A percentile compares a stretch with the other conserved stretches of the same genome.
Conservation (phyloP, 2,329 filamentous ascomycete genomes). For the Alternaria longipes region DNA sequence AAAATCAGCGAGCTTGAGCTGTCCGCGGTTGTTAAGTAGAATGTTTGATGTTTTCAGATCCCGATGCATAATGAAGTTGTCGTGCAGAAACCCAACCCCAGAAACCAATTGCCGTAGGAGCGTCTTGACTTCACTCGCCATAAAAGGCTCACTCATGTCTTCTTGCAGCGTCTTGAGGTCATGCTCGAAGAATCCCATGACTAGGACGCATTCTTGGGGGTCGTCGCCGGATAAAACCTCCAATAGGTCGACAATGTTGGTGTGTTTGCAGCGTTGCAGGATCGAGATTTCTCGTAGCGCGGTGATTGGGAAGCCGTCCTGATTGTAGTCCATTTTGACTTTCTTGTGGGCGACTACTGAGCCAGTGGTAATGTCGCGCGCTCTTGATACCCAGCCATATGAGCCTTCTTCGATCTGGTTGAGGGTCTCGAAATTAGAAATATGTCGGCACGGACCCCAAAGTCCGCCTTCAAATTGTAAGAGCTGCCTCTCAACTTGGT, state of each 20-base stretch:
- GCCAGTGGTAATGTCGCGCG: slow-evolving; percentile 75
- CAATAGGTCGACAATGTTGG: slow-evolving; percentile 81
- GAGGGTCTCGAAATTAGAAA: slow-evolving; percentile 88
- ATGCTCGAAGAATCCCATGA: slow-evolving; percentile 98
- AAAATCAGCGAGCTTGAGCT: slow-evolving; percentile 96
- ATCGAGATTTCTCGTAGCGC: slow-evolving; percentile 94
- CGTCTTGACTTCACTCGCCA: slow-evolving; percentile 91
- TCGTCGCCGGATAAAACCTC: slow-evolving; percentile 83
- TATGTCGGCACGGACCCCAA: slow-evolving; percentile 78
- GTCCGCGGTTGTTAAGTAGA: slow-evolving; percentile 92
- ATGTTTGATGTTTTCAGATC: slow-evolving; percentile 61
- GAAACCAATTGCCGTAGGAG: slow-evolving; percentile 83
- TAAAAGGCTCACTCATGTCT: slow-evolving; percentile 93
- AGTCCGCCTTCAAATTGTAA: slow-evolving; percentile 74
- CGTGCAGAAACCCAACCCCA: slow-evolving; percentile 86
- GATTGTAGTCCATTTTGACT: slow-evolving; percentile 79
- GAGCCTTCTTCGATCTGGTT: slow-evolving; percentile 98
- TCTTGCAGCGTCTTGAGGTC: slow-evolving; percentile 93
- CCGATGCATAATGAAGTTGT: slow-evolving; percentile 79
- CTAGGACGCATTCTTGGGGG: slow-evolving; percentile 79
- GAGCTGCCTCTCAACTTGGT: slow-evolving; percentile 61
- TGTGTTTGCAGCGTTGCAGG: slow-evolving; percentile 79
- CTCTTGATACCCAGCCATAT: slow-evolving; percentile 93
- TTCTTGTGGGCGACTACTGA: slow-evolving; percentile 91
- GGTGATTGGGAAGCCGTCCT: slow-evolving; percentile 89